These are phyloP conservation scores for Thalassiosira exigua DNA, from an alignment of 352 stramenopile species.

Conservation along the genomic window DNA sequence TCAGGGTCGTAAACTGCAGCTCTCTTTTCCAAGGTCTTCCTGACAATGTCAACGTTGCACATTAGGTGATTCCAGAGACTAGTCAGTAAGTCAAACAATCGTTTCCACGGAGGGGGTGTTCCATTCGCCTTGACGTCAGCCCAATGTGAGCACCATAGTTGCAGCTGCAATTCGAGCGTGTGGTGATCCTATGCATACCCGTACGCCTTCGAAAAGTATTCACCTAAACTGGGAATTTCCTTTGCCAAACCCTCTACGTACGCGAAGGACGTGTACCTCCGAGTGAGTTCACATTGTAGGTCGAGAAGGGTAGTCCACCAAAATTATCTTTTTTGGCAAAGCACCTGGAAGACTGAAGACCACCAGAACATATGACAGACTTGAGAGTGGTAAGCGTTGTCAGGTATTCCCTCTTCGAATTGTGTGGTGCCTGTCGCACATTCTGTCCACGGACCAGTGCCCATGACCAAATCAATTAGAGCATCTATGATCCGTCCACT, in stretches of 20 bases:
- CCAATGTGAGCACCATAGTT: conserved; percentile 3
- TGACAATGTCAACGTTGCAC: conserved; percentile 21
- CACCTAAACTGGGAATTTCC: conserved; percentile 16
- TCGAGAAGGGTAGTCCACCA: conserved; percentile 4
- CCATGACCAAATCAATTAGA: neutral
- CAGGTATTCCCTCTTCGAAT: conserved; percentile 10
- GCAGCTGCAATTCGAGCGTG: conserved; percentile 6
- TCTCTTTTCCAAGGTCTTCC: neutral
- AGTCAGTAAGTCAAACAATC: conserved; percentile 15
- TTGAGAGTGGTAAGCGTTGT: conserved; percentile 21
- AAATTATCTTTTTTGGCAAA: neutral
- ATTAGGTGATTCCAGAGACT: conserved; percentile 22
- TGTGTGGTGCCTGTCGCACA: conserved; percentile 5
- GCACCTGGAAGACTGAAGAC: conserved; percentile 16
- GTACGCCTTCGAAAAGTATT: conserved; percentile 20
- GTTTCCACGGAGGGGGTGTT: neutral
- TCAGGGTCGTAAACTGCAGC: neutral
- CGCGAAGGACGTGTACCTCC: conserved; percentile 8
- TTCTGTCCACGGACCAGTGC: conserved; percentile 5
- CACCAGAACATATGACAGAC: conserved; percentile 20
- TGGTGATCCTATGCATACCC: conserved; percentile 18
- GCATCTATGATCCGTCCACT: neutral
- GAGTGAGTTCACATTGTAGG: neutral
- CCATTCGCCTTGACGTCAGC: conserved; percentile 10
- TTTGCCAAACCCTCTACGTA: neutral